These are phyloP conservation scores for Arachnomyces sp. DNA, from an alignment of 2,329 filamentous ascomycete species.

Conservation along the genomic window DNA sequence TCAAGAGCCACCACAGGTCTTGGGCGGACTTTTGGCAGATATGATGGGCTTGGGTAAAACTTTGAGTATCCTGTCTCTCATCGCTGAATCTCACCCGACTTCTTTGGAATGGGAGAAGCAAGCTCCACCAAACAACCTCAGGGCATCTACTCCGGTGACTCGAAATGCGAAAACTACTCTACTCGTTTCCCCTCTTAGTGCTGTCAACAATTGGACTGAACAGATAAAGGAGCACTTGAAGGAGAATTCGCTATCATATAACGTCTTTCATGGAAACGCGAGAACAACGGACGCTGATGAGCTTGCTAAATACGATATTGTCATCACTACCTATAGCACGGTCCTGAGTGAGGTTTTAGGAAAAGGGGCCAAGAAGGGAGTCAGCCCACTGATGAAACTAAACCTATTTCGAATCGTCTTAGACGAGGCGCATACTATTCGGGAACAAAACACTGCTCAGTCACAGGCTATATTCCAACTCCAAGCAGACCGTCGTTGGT, in stretches of 20 bases:
- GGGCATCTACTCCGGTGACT: too few species aligned
- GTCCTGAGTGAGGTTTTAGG: constrained; percentile 68
- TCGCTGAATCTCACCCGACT: constrained; percentile 57
- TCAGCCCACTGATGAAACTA: constrained; percentile 61
- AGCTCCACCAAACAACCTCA: constrained; percentile 35
- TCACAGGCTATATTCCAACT: constrained; percentile 78
- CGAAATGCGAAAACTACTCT: constrained; percentile 72
- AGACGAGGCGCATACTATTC: constrained; percentile 91
- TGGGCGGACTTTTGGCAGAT: constrained; percentile 69
- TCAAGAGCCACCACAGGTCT: constrained; percentile 55
- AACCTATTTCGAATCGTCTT: constrained; percentile 92
- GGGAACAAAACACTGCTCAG: constrained; percentile 70
- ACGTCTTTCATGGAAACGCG: constrained; percentile 78
- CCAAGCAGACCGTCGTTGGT: constrained; percentile 77
- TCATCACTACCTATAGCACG: constrained; percentile 89
- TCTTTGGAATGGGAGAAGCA: constrained; percentile 54
- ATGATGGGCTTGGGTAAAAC: constrained; percentile 90
- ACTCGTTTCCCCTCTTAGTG: constrained; percentile 80
- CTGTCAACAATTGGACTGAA: constrained; percentile 87
- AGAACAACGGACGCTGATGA: constrained; percentile 60
- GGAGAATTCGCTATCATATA: constrained; percentile 56
- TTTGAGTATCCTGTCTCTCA: constrained; percentile 71
- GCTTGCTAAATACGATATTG: constrained; percentile 67
- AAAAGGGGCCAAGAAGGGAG: constrained; percentile 52
- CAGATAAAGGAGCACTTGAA: constrained; percentile 78